phyloP scores from a whole-genome alignment of 2,329 filamentous ascomycete genomes.

The Ophiocordyceps sinensis region DNA sequence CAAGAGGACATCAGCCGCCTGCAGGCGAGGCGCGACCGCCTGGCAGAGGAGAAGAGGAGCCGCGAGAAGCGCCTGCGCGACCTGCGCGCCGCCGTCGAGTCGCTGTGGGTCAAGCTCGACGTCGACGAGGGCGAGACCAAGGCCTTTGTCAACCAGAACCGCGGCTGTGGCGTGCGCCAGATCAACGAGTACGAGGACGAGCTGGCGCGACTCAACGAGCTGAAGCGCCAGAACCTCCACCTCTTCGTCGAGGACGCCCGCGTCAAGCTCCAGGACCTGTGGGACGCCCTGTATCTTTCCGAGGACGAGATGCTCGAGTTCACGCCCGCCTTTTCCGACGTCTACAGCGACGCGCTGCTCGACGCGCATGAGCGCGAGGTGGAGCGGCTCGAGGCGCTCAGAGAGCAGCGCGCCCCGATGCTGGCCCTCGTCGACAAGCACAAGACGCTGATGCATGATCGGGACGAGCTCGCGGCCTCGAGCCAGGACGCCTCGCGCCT shows the following conservation, averaged over 20 bases:
- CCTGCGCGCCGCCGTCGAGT: conserved; percentile 63
- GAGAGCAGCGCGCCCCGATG: conserved; percentile 75
- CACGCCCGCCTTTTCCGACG: conserved; percentile 90
- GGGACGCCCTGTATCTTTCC: conserved; percentile 87
- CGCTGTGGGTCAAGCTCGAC: conserved; percentile 76
- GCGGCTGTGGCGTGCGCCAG: conserved; percentile 77
- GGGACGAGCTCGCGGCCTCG: conserved; percentile 74
- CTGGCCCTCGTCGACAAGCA: conserved; percentile 74
- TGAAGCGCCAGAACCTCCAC: conserved; percentile 90
- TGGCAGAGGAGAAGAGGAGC: conserved; percentile 75
- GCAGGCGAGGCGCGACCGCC: conserved; percentile 60
- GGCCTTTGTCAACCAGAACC: conserved; percentile 71
- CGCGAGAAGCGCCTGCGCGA: conserved; percentile 68
- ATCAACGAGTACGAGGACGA: conserved; percentile 97
- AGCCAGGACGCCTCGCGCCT: conserved; percentile 91
- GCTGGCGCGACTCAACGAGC: conserved; percentile 68
- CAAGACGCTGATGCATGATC: conserved; percentile 67
- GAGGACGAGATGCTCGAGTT: conserved; percentile 99
- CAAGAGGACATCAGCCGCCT: conserved; percentile 69
- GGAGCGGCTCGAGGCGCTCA: conserved; percentile 61
- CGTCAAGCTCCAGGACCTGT: conserved; percentile 81
- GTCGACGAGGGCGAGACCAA: conserved; percentile 74
- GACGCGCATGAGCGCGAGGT: conserved; percentile 94
- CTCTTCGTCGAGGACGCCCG: conserved; percentile 92
- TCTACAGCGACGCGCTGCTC: conserved; percentile 88